phyloP scores from a whole-genome alignment of 2,329 filamentous ascomycete genomes.

The Aureobasidium lini region DNA sequence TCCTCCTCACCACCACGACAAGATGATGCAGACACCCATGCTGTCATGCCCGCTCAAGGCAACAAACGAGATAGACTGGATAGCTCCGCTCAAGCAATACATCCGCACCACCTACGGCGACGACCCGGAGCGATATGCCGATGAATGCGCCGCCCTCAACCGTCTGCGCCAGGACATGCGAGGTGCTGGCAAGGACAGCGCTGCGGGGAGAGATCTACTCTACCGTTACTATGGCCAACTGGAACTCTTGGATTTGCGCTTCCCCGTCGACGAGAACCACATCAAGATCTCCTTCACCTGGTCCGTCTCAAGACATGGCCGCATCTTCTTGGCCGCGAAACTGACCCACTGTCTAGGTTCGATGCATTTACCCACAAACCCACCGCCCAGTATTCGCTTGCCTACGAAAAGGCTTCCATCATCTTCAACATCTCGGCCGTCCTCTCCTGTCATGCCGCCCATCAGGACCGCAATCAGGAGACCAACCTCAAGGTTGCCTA shows the following conservation, averaged over 20 bases:
- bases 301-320: constrained; percentile 44
- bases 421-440: constrained; percentile 99
- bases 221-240: constrained; percentile 98
- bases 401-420: constrained; percentile 97
- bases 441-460: constrained; percentile 87
- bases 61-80: constrained; percentile 98
- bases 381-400: constrained; percentile 93
- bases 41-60: constrained; percentile 84
- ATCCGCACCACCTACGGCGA: constrained; percentile 92
- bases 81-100: constrained; percentile 82
- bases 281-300: constrained; percentile 99
- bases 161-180: constrained; percentile 96
- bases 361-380: constrained; percentile 98
- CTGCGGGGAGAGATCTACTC: constrained; percentile 81
- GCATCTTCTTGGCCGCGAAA: background rate
- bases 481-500: constrained; percentile 91
- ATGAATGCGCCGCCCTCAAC: constrained; percentile 93
- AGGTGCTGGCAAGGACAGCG: constrained; percentile 93
- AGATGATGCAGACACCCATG: constrained; percentile 77
- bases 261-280: constrained; percentile 96
- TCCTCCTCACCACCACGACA: background rate
- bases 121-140: constrained; percentile 88
- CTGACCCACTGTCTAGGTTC: constrained; percentile 56
- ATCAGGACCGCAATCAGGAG: constrained; percentile 88
- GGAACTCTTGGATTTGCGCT: constrained; percentile 85